Conservation (phyloP, 257 asterid genomes). For the Gynochthodes officinalis region DNA sequence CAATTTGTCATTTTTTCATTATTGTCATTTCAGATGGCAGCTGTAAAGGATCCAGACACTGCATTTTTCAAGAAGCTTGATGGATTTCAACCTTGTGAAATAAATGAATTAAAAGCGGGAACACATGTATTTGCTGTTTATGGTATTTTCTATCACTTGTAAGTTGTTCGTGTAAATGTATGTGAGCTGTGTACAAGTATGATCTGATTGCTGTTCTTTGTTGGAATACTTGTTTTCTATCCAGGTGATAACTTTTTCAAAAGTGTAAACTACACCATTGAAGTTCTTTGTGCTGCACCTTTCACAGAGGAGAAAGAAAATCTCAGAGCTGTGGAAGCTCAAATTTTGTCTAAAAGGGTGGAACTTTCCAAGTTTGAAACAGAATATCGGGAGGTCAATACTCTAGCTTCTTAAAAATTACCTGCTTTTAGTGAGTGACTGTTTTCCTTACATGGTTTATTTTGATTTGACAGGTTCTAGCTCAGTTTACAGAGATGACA, state of each 20-base stretch:
- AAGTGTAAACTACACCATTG: slow-evolving; percentile 81
- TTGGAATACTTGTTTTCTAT: slow-evolving; percentile 21
- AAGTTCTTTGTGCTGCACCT: slow-evolving; percentile 71
- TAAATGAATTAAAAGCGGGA: slow-evolving; percentile 82
- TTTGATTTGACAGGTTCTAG: slow-evolving; percentile 57
- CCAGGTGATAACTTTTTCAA: slow-evolving; percentile 95
- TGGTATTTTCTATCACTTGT: slow-evolving; percentile 47
- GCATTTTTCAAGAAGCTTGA: slow-evolving; percentile 92
- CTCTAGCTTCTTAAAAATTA: slow-evolving; percentile 3
- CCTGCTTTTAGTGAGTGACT: background rate
- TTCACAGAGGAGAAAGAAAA: slow-evolving; percentile 73
- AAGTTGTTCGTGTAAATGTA: slow-evolving; percentile 14
- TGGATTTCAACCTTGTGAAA: slow-evolving; percentile 96
- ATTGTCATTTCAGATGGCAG: slow-evolving; percentile 41
- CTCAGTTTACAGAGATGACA: slow-evolving; percentile 96
- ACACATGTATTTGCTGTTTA: slow-evolving; percentile 87
- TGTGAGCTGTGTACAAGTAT: slow-evolving; percentile 10
- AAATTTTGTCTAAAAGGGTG: slow-evolving; percentile 78
- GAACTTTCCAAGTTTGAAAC: slow-evolving; percentile 93
- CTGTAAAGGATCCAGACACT: slow-evolving; percentile 84
- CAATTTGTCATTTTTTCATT: slow-evolving; percentile 12
- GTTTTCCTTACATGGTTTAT: slow-evolving; percentile 22
- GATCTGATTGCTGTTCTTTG: slow-evolving; percentile 19
- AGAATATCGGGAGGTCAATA: slow-evolving; percentile 84
- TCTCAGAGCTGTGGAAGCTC: slow-evolving; percentile 79